Evolutionary conservation across 768 basidiomycete genomes (phyloP), one percentile per base, ranked within the genome.

Genomic region (Russula compacta): DNA sequence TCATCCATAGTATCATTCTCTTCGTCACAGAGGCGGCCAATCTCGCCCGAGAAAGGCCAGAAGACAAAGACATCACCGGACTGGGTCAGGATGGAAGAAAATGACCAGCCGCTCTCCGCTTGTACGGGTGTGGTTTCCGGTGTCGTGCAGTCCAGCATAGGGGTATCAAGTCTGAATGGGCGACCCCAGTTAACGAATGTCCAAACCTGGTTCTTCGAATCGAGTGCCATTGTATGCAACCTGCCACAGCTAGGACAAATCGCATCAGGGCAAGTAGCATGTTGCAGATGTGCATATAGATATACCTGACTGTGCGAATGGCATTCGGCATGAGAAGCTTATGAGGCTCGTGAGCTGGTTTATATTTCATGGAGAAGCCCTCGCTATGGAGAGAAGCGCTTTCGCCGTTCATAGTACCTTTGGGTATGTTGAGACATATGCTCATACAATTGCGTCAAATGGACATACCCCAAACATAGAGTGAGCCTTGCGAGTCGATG

Each of bases 71-170:
- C 84, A 50, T 84, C 81, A 2, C 90, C 89, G n/a, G 79, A 76
- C 61, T 78, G 76, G 9, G 85, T 87, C 67, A 95, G 82, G 35
- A 86, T 75, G 11, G 84, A 80, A n/a, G 86, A 86, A 71, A 87
- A 89, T 14, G 68, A 62, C 92, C 92, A 94, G 46, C 92, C 92
- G 66, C 88, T 86, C 69, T 86, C 86, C 40, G 91, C 78, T 70
- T 88, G 88, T 2, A 71, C 64, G 44, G 84, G 80, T 3, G 72
- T 74, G 36, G 85, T 73, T 29, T 82, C 71, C 2, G 75, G 69
- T 15, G 81, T 77, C 1, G 74, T 73, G 10, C 70, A 72, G 62
- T 77, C 75, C 54, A 79, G 62, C 38, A 73, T 70, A 0, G 73
- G 67, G 0, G 77, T 74, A 15, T 68, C 58, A 42, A 92, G 75